Percentiles rank a stretch among this genome's conserved stretches.
These are phyloP conservation scores for Acacia acuminata DNA, from an alignment of 306 rosid genomes.

Conservation along the genomic window DNA sequence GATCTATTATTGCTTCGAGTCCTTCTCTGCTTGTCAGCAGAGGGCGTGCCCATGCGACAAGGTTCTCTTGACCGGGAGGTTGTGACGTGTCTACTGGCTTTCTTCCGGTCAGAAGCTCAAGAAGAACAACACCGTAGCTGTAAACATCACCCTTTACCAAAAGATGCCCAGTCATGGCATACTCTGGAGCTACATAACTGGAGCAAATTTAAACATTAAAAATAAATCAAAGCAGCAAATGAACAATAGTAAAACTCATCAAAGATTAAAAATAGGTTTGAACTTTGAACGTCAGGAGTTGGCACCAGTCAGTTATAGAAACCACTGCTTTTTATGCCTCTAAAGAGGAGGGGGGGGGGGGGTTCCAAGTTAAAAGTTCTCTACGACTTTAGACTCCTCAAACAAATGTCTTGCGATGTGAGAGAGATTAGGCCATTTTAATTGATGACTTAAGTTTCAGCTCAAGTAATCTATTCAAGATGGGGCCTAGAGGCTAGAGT, in stretches of 20 bases:
- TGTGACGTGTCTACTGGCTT: slow-evolving; percentile 94
- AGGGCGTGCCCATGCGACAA: slow-evolving; percentile 93
- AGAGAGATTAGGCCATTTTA: background rate
- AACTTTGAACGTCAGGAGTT: background rate
- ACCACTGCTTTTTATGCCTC: background rate
- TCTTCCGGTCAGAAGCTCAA: slow-evolving; percentile 86
- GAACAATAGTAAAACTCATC: slow-evolving; percentile 1
- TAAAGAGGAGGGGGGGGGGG: too few species aligned
- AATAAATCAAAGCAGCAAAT: slow-evolving; percentile 20
- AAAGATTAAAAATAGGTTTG: slow-evolving; percentile 15
- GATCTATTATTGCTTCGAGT: slow-evolving; percentile 64
- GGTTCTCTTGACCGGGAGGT: slow-evolving; percentile 93
- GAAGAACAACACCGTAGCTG: slow-evolving; percentile 97
- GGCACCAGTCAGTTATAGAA: background rate
- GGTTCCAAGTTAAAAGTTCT: background rate
- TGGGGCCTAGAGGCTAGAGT: background rate
- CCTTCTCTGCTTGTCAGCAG: slow-evolving; percentile 83
- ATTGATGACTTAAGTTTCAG: background rate
- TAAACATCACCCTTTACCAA: slow-evolving; percentile 97
- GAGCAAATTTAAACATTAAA: slow-evolving; percentile 26
- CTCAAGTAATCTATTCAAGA: slow-evolving; percentile 15
- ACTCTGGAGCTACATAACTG: slow-evolving; percentile 98
- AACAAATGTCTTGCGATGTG: background rate
- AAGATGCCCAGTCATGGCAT: slow-evolving; percentile 98
- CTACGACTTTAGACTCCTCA: background rate